Evolutionary conservation across 306 rosid genomes (phyloP), one percentile per base, ranked within the genome.

Genomic region (Prinsepia uniflora): DNA sequence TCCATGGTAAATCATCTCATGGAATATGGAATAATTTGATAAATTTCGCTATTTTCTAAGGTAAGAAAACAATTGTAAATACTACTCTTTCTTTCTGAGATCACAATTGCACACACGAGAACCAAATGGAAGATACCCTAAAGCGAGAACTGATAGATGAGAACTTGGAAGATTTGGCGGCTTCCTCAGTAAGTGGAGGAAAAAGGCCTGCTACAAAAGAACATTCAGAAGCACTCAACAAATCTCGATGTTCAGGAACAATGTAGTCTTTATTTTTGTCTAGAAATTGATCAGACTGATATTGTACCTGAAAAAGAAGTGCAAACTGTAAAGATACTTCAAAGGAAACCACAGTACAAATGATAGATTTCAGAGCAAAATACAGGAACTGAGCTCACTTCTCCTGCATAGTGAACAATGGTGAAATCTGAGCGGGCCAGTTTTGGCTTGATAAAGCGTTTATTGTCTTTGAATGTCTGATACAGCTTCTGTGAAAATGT

Each of bases 181-280:
- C 60, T 82, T 90, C 96, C 86, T 86, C 98, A 43, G 91, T 74
- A 72, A 85, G 83, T 63, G 97, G 82, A 79, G 96, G 89, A 72
- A 86, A 89, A 76, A 94, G 94, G 63, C 83, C 82, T 34, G 92
- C 85, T 77, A 94, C 95, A 79, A 94, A 94, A 71, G 90, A 58
- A 83, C 98, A 94, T 75, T 72, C 77, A 62, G 98, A 94, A 77
- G 90, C 69, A 82, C 89, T 86, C 71, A 94, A 83, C 87, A 94
- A 80, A 71, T 87, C 92, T 89, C 88, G 97, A 84, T 94, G 98
- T 79, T 94, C 96, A 47, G 96, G 85, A 76, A 93, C 98, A 67
- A 93, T 88, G 76, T 93, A 93, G 80, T 93, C 96, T 84, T 93
- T 93, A 85, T 94, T 90, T 82, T 90, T 90, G 86, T 90, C 97